Evolutionary conservation across 495 filamentous ascomycete genomes (phyloP), one percentile per base, ranked within the genome.

Genomic region (Talaromyces thailandensis): DNA sequence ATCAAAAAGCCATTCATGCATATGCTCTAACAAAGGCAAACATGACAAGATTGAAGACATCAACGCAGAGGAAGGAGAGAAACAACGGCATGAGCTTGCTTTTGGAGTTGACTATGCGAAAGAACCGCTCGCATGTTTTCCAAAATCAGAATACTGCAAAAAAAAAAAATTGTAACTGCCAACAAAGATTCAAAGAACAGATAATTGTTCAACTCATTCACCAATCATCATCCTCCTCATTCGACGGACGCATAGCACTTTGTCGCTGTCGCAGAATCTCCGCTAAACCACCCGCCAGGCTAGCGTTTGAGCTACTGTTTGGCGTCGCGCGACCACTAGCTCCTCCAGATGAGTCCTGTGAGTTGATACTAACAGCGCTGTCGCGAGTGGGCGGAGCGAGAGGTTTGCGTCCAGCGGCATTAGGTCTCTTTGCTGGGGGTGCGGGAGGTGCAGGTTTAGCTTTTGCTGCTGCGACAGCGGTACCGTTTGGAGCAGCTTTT

Each of bases 401-500:
- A 0, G 87, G 83, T 64, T 92, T 91, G 67, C 86, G 89, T 56
- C 83, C 84, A 14, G 74, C 74, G 71, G 76, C 75, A 65, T 71
- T 78, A 37, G 94, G 93, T n/a, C 93, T 82, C 76, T 97, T 98
- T 9, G 86, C 85, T 0, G 93, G 93, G 0, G 93, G 93, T 57
- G 88, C 86, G 1, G 91, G 92, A 2, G 91, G 89, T 0, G 83
- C 82, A 0, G 91, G 87, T 69, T 93, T 96, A 58, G 78, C 79
- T 56, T 82, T 83, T 60, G 75, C 76, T 28, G 79, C 81, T n/a
- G 82, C 79, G 7, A 72, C 73, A 2, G 75, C 71, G 5, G 74
- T 70, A 16, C 75, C 82, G 56, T 84, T 82, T 2, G 83, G 78
- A 25, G 76, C 71, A 7, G 81, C 71, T 48, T 69, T 76, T 6